Percentiles rank a stretch among this genome's conserved stretches.
Conservation (phyloP, 306 rosid genomes). For the Senna siamea region DNA sequence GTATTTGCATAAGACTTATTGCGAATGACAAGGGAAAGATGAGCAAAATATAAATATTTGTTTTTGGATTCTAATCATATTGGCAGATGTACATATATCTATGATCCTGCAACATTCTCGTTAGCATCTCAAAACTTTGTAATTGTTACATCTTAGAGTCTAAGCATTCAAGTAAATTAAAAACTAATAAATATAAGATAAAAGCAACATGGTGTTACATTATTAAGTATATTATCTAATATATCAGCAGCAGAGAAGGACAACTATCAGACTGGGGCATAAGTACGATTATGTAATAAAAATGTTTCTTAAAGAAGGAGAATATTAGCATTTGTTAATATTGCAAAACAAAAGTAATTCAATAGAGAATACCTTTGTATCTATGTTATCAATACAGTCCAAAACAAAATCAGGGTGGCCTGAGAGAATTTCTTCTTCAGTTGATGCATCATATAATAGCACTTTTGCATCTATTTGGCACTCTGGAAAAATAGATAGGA, state of each 20-base stretch:
- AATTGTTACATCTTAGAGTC: slow-evolving; percentile 14
- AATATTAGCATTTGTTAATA: slow-evolving; percentile 17
- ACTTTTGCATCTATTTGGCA: slow-evolving; percentile 88
- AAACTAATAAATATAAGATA: slow-evolving; percentile 8
- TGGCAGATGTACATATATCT: slow-evolving; percentile 4
- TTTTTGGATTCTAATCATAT: slow-evolving; percentile 23
- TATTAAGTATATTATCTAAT: neutral
- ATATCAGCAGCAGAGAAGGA: neutral
- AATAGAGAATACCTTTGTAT: slow-evolving; percentile 75
- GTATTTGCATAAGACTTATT: slow-evolving; percentile 31
- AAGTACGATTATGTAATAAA: neutral
- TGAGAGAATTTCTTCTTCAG: slow-evolving; percentile 93
- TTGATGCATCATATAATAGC: slow-evolving; percentile 76
- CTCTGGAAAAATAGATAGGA: slow-evolving; percentile 86
- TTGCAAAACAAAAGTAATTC: slow-evolving; percentile 12
- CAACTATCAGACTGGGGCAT: neutral
- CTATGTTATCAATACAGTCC: slow-evolving; percentile 95
- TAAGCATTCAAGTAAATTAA: slow-evolving; percentile 22
- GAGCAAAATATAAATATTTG: neutral
- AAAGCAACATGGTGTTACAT: neutral
- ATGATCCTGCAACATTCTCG: slow-evolving; percentile 7
- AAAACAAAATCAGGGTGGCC: slow-evolving; percentile 90
- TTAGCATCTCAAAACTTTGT: slow-evolving; percentile 25
- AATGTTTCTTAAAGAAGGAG: neutral
- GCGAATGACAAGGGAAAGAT: slow-evolving; percentile 12